Evolutionary conservation across 805 yeast genomes (phyloP).

Genomic region (Candida coquimbonensis): DNA sequence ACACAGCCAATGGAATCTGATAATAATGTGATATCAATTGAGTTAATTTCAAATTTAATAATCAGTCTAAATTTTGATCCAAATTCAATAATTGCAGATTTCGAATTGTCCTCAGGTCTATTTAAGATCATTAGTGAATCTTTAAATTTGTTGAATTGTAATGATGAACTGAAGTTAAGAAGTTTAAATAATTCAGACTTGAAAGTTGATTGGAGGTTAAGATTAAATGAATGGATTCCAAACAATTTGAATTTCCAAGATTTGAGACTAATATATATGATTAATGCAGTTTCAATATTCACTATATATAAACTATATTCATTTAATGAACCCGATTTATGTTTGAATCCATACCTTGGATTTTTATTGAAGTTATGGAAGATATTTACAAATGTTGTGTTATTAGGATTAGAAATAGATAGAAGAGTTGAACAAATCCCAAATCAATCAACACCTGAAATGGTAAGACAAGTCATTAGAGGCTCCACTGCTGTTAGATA

Average conservation of each 20-base stretch:
- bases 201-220: slow-evolving; percentile 27
- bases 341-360: slow-evolving; percentile 56
- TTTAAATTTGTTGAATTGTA: slow-evolving; percentile 31
- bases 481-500: slow-evolving; percentile 62
- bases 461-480: slow-evolving; percentile 43
- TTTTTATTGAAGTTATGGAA: slow-evolving; percentile 60
- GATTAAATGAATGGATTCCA: slow-evolving; percentile 32
- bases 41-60: slow-evolving; percentile 45
- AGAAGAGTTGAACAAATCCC: slow-evolving; percentile 37
- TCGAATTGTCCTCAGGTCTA: slow-evolving; percentile 26
- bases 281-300: slow-evolving; percentile 35
- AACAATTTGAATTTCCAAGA: slow-evolving; percentile 27
- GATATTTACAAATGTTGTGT: slow-evolving; percentile 50
- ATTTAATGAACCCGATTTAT: slow-evolving; percentile 29
- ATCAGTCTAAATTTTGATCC: slow-evolving; percentile 26
- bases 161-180: slow-evolving; percentile 35
- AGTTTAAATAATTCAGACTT: slow-evolving; percentile 33
- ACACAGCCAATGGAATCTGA: slow-evolving; percentile 65
- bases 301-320: slow-evolving; percentile 38
- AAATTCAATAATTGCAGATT: slow-evolving; percentile 26
- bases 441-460: slow-evolving; percentile 31
- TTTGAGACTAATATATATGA: slow-evolving; percentile 39
- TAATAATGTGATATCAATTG: slow-evolving; percentile 44
- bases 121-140: slow-evolving; percentile 32
- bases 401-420: slow-evolving; percentile 56